Conservation (phyloP, 1,139 yeast genomes). For the Entelexis sorbosivorans region DNA sequence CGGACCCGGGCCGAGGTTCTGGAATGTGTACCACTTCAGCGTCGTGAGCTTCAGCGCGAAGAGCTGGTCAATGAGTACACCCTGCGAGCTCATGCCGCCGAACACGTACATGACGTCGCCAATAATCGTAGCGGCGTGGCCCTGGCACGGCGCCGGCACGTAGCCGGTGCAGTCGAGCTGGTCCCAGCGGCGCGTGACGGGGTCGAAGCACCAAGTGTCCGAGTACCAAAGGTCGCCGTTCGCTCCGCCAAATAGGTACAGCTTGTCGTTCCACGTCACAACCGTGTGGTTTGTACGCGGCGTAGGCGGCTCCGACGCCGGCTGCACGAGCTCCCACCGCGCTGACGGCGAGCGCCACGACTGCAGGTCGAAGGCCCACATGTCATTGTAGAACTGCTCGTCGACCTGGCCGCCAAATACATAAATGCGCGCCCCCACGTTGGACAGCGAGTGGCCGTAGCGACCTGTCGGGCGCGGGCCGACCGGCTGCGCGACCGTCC, state of each 20-base stretch:
- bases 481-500: conserved; percentile 78
- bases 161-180: conserved; percentile 43
- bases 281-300: conserved; percentile 88
- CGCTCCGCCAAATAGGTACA: conserved; percentile 91
- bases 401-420: conserved; percentile 95
- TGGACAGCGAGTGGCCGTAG: conserved; percentile 77
- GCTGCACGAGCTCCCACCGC: conserved; percentile 58
- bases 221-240: conserved; percentile 65
- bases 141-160: conserved; percentile 78
- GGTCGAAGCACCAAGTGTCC: conserved; percentile 77
- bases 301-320: conserved; percentile 53
- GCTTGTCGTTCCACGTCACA: conserved; percentile 64
- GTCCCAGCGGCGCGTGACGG: conserved; percentile 55
- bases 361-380: conserved; percentile 76
- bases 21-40: conserved; percentile 61
- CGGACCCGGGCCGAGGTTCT: conserved; percentile 49
- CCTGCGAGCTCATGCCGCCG: conserved; percentile 81
- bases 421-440: conserved; percentile 61
- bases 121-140: conserved; percentile 75
- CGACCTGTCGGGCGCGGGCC: conserved; percentile 84
- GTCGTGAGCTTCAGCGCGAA: conserved; percentile 68
- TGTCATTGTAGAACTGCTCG: conserved; percentile 72
- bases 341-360: conserved; percentile 78
- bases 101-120: conserved; percentile 72
- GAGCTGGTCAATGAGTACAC: conserved; percentile 56